A percentile compares a stretch with the other conserved stretches of the same genome.
These are phyloP conservation scores for Ophiosphaerella herpotricha DNA, from an alignment of 2,329 filamentous ascomycete genomes.

Conservation along the genomic window DNA sequence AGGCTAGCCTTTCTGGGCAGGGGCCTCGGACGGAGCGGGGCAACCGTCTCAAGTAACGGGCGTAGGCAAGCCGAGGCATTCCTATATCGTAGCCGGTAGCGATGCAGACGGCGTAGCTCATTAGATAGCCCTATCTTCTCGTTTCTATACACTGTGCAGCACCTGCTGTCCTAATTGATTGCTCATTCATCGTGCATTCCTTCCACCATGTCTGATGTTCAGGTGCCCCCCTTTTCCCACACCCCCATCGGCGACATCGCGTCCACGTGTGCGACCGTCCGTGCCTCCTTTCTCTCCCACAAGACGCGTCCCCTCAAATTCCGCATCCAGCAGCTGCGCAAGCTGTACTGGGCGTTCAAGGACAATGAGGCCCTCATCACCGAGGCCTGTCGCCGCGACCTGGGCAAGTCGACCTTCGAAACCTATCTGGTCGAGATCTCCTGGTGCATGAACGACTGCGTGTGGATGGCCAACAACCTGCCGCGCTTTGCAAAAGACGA, in stretches of 20 bases:
- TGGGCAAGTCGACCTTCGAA: constrained; percentile 80
- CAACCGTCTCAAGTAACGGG: no score
- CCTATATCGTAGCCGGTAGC: no score
- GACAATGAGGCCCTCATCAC: constrained; percentile 75
- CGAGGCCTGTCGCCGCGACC: constrained; percentile 76
- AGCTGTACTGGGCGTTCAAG: constrained; percentile 89
- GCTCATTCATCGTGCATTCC: no score
- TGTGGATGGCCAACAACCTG: constrained; percentile 77
- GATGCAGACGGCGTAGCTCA: no score
- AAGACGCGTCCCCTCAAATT: constrained; percentile 83
- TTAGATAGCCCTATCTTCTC: no score
- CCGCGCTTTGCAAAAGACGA: constrained; percentile 85
- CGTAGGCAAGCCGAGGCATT: no score
- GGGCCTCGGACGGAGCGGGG: no score
- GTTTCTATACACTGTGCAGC: no score
- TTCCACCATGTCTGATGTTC: no score
- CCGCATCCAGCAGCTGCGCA: constrained; percentile 82
- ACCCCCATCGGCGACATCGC: constrained; percentile 43
- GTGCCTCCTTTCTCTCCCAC: constrained; percentile 73
- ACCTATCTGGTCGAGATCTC: constrained; percentile 73
- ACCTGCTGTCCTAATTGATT: no score
- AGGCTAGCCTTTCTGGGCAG: no score
- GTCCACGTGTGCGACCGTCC: constrained; percentile 56
- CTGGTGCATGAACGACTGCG: constrained; percentile 79
- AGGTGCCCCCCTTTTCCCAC: constrained; percentile 42